Evolutionary conservation across 1,284 basidiomycete genomes (phyloP), one percentile per base, ranked within the genome.

Genomic region (Ustilago shanxiensis): DNA sequence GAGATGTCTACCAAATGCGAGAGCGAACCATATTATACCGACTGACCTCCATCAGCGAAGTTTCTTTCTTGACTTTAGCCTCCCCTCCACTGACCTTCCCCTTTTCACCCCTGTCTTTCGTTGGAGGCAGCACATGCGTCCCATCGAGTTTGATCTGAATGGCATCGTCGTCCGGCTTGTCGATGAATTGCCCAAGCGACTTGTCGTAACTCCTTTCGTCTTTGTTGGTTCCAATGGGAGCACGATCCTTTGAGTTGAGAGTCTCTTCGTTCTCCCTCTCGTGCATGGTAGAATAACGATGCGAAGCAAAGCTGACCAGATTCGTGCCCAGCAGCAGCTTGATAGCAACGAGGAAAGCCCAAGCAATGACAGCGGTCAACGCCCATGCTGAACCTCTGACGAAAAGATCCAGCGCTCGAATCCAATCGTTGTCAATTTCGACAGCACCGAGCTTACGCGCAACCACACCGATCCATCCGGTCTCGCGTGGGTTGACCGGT

Each of bases 291-390:
- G 83, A 69, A 29, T 84, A 84, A 22, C 83, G 76, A 6, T 71
- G 62, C 11, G 78, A 75, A 16, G 84, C 84, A 55, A 77, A 86
- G 49, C 72, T 68, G 44, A 81, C 78, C 24, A 86, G 60, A 28
- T 80, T 81, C 20, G 80, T 75, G 11, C 84, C 84, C 5, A 86
- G 70, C 18, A 86, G 62, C 3, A 86, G 72, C 67, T 86, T 86
- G 68, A 85, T 64, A 4, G 79, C 78, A 1, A 86, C 75, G 18
- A 85, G 60, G 11, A 82, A 82, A 1, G 68, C 60, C 81, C 81
- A 83, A 14, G 74, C 77, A 22, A 83, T 64, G 31, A 76, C 51
- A 5, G 68, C 55, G 3, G 69, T 79, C 13, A 83, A 50, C 6
- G 70, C 63, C 79, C 77, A 80, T 1, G 79, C 72, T 3, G 74